A percentile compares a stretch with the other conserved stretches of the same genome.
phyloP scores from a whole-genome alignment of 106 monocot genomes.

The Allium fistulosum region DNA sequence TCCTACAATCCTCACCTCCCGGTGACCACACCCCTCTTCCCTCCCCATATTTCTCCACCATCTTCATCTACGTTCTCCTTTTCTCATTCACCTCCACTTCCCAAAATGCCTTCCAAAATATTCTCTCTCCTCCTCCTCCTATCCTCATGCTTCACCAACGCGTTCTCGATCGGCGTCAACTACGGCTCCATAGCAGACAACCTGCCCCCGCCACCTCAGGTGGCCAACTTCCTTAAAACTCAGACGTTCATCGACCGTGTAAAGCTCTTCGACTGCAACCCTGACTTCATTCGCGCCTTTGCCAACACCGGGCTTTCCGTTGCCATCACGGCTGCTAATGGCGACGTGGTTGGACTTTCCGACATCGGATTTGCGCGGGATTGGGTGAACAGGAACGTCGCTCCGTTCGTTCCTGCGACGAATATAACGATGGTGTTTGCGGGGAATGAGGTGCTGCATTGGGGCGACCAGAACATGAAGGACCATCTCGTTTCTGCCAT shows the following conservation, averaged over 20 bases:
- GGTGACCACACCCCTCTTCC: not conserved
- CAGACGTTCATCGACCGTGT: conserved; percentile 64
- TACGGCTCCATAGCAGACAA: conserved; percentile 69
- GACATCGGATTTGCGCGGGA: conserved; percentile 1
- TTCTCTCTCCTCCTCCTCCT: too few relatives aligned
- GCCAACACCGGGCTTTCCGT: conserved; percentile 55
- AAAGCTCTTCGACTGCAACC: conserved; percentile 83
- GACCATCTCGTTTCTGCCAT: conserved; percentile 72
- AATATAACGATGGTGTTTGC: conserved; percentile 58
- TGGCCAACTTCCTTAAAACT: conserved; percentile 54
- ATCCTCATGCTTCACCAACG: not conserved
- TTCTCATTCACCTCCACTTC: too few relatives aligned
- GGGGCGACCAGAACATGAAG: conserved; percentile 42
- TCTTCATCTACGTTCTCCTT: too few relatives aligned
- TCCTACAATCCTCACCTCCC: not conserved
- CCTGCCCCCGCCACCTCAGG: conserved; percentile 64
- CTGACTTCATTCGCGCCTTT: conserved; percentile 81
- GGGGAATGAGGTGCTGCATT: conserved; percentile 77
- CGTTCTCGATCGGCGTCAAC: conserved; percentile 72
- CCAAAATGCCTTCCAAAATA: too few relatives aligned
- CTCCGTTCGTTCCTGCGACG: conserved; percentile 71
- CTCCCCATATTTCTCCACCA: not conserved
- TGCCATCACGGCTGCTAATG: conserved; percentile 55
- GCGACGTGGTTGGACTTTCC: conserved; percentile 48
- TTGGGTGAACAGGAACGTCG: conserved; percentile 63